Conservation (phyloP, 305 asterid species). For the Striga hermonthica region DNA sequence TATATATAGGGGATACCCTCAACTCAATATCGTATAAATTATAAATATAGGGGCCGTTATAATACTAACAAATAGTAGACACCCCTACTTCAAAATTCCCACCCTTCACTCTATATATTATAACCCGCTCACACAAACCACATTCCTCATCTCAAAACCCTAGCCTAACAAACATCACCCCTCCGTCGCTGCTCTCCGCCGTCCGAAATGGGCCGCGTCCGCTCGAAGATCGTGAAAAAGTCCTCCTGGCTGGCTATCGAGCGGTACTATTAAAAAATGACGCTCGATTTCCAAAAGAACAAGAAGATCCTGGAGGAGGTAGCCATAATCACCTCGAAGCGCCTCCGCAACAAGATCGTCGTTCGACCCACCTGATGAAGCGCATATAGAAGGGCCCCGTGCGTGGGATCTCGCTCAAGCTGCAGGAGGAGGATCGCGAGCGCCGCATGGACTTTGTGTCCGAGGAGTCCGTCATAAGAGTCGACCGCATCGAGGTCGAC, state of each 20-base stretch:
- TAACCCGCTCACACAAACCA: constrained; percentile 3
- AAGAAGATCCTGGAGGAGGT: constrained; percentile 73
- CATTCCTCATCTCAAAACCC: no score
- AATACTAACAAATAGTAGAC: constrained; percentile 18
- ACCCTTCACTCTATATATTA: neutral
- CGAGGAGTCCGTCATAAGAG: constrained; percentile 66
- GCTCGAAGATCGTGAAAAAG: constrained; percentile 73
- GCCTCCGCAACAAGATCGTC: constrained; percentile 83
- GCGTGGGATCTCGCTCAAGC: constrained; percentile 75
- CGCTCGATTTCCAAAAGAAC: constrained; percentile 72
- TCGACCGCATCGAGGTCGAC: constrained; percentile 50
- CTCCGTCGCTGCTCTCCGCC: constrained; percentile 25
- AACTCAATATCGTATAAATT: neutral
- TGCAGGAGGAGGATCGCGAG: constrained; percentile 86
- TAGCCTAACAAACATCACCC: no score
- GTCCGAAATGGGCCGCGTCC: constrained; percentile 59
- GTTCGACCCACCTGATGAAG: constrained; percentile 66
- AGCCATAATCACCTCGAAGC: constrained; percentile 70
- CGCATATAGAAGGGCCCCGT: constrained; percentile 75
- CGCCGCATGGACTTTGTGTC: constrained; percentile 87
- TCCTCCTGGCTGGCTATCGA: constrained; percentile 71
- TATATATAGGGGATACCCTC: no score
- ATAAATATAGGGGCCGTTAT: neutral
- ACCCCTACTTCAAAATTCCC: constrained; percentile 13
- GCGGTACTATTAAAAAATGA: constrained; percentile 69